Conservation (phyloP, 2,329 filamentous ascomycete genomes). For the Alternaria postmessia region DNA sequence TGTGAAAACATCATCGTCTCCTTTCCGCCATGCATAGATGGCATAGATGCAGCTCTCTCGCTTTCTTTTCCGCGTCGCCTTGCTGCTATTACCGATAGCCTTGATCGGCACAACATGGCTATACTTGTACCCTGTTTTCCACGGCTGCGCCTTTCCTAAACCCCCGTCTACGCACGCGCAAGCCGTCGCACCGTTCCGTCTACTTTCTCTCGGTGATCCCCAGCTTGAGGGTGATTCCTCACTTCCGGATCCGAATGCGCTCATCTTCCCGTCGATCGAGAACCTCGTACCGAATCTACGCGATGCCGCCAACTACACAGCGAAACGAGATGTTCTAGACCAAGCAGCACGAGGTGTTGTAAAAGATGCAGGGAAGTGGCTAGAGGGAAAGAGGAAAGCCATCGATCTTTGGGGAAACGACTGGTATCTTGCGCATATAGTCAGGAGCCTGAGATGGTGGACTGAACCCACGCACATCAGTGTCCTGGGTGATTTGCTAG, state of each 20-base stretch:
- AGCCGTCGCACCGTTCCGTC: slow-evolving; percentile 75
- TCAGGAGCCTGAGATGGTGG: slow-evolving; percentile 85
- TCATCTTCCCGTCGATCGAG: slow-evolving; percentile 54
- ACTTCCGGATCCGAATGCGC: slow-evolving; percentile 62
- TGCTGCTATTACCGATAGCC: slow-evolving; percentile 69
- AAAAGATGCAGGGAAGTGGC: slow-evolving; percentile 71
- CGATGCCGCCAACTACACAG: slow-evolving; percentile 23
- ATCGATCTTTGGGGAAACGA: slow-evolving; percentile 94
- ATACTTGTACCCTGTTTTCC: slow-evolving; percentile 86
- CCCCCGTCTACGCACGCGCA: slow-evolving; percentile 20
- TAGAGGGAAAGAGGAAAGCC: slow-evolving; percentile 76
- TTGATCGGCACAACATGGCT: slow-evolving; percentile 77
- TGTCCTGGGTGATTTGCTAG: slow-evolving; percentile 88
- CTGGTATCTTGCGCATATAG: slow-evolving; percentile 92
- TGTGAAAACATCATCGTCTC: slow-evolving; percentile 14
- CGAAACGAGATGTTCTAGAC: slow-evolving; percentile 16
- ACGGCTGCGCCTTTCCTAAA: slow-evolving; percentile 77
- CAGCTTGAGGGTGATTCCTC: slow-evolving; percentile 93
- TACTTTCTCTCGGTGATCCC: slow-evolving; percentile 88
- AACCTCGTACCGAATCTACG: slow-evolving; percentile 36
- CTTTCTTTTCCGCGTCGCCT: slow-evolving; percentile 56
- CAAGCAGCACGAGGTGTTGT: slow-evolving; percentile 30
- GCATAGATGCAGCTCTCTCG: slow-evolving; percentile 61
- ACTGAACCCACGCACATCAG: slow-evolving; percentile 83
- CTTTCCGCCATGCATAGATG: slow-evolving; percentile 56